phyloP scores from a whole-genome alignment of 2,329 filamentous ascomycete species.

The Capronia epimyces region DNA sequence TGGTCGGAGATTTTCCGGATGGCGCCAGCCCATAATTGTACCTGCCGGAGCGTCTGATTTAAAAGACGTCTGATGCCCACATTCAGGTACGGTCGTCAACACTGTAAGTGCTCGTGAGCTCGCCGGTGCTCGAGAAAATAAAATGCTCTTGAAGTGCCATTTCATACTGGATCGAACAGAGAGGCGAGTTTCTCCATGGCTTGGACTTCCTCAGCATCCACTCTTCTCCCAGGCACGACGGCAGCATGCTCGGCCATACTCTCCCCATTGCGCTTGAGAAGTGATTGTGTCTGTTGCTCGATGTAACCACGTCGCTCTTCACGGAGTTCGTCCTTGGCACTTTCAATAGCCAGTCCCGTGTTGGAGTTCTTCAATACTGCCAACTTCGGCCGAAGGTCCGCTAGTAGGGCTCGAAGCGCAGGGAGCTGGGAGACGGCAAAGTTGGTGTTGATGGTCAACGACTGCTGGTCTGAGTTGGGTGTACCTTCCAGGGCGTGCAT shows the following conservation, averaged over 20 bases:
- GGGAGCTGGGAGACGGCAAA: constrained; percentile 82
- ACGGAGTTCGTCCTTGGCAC: constrained; percentile 51
- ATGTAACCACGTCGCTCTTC: constrained; percentile 75
- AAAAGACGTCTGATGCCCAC: too few species aligned
- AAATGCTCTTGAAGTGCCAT: background rate
- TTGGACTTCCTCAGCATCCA: constrained; percentile 27
- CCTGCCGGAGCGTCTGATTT: too few species aligned
- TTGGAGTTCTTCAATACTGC: constrained; percentile 34
- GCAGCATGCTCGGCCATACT: constrained; percentile 9
- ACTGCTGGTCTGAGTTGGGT: constrained; percentile 35
- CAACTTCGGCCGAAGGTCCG: constrained; percentile 62
- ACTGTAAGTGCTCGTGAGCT: background rate
- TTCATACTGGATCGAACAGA: constrained; percentile 27
- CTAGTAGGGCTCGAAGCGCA: constrained; percentile 65
- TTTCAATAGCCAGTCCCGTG: constrained; percentile 34
- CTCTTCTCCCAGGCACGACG: constrained; percentile 17
- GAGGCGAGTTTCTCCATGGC: constrained; percentile 28
- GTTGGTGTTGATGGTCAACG: constrained; percentile 46
- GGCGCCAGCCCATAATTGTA: background rate
- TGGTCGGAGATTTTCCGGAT: background rate
- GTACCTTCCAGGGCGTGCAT: constrained; percentile 45
- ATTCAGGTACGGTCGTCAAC: background rate
- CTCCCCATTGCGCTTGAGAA: constrained; percentile 57
- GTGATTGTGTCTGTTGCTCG: constrained; percentile 68
- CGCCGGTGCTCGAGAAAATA: too few species aligned